Conservation (phyloP, 345 rosid species). For the Brassica carinata region DNA sequence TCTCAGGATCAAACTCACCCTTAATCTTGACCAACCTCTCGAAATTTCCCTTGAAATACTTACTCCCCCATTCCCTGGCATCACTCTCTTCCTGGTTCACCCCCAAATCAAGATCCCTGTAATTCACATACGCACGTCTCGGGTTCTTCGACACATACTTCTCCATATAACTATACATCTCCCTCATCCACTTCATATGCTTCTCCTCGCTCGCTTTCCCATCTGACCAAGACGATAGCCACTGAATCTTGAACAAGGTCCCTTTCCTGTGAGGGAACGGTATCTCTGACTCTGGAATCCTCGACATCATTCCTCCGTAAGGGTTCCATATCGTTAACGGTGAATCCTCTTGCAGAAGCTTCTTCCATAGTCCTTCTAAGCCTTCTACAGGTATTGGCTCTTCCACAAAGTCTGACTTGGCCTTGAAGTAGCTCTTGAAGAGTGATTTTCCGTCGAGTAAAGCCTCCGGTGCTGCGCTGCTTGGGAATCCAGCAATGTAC, state of each 20-base stretch:
- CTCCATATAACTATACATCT: conserved; percentile 40
- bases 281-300: conserved; percentile 38
- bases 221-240: conserved; percentile 37
- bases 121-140: conserved; percentile 39
- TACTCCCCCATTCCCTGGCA: conserved; percentile 55
- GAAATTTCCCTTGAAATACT: conserved; percentile 58
- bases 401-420: conserved; percentile 72
- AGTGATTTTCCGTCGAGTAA: conserved; percentile 57
- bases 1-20: conserved; percentile 54
- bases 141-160: conserved; percentile 37
- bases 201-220: conserved; percentile 25
- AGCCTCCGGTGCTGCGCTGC: conserved; percentile 47
- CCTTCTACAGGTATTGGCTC: conserved; percentile 40
- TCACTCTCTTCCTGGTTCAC: conserved; percentile 32
- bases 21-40: conserved; percentile 52
- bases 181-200: conserved; percentile 44
- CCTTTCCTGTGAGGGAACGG: conserved; percentile 46
- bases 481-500: conserved; percentile 60
- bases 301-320: conserved; percentile 42
- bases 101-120: conserved; percentile 45
- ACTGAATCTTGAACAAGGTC: conserved; percentile 38
- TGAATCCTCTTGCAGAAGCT: conserved; percentile 25
- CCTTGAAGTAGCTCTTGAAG: conserved; percentile 63
- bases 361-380: conserved; percentile 39
- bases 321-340: conserved; percentile 41